Conservation (phyloP, 345 rosid species). For the Rhodamnia rubescens region DNA sequence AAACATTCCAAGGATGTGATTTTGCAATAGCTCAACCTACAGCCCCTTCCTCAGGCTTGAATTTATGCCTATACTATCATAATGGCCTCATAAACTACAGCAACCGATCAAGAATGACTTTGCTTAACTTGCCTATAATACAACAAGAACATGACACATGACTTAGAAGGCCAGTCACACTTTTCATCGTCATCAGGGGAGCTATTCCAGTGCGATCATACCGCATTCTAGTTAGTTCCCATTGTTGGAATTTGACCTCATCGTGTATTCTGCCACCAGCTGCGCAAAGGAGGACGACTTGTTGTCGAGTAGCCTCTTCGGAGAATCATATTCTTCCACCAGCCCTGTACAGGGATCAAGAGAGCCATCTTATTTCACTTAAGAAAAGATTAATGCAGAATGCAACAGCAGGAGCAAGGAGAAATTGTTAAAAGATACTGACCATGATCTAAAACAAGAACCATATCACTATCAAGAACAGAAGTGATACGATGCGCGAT, state of each 20-base stretch:
- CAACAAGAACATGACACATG: background rate
- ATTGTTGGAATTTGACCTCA: conserved; percentile 32
- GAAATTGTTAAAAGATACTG: background rate
- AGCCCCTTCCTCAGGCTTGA: background rate
- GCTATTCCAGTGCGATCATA: background rate
- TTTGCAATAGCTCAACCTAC: background rate
- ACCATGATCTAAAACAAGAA: conserved; percentile 65
- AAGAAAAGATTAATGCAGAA: background rate
- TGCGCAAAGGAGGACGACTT: conserved; percentile 63
- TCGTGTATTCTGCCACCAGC: conserved; percentile 67
- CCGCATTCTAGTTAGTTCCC: background rate
- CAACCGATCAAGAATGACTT: background rate
- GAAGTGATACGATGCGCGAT: conserved; percentile 85
- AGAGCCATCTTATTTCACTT: background rate
- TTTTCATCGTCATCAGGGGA: background rate
- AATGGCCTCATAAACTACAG: background rate
- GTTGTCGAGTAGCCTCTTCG: conserved; percentile 41
- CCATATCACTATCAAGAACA: conserved; percentile 74
- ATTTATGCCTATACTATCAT: background rate
- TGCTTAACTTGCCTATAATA: background rate
- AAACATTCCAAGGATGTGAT: background rate
- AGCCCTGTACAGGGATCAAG: conserved; percentile 28
- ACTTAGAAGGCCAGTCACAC: background rate
- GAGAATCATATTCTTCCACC: conserved; percentile 61
- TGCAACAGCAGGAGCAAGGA: background rate